A percentile compares a stretch with the other conserved stretches of the same genome.
phyloP scores from a whole-genome alignment of 106 monocot genomes.

The Dendrobium catenatum region DNA sequence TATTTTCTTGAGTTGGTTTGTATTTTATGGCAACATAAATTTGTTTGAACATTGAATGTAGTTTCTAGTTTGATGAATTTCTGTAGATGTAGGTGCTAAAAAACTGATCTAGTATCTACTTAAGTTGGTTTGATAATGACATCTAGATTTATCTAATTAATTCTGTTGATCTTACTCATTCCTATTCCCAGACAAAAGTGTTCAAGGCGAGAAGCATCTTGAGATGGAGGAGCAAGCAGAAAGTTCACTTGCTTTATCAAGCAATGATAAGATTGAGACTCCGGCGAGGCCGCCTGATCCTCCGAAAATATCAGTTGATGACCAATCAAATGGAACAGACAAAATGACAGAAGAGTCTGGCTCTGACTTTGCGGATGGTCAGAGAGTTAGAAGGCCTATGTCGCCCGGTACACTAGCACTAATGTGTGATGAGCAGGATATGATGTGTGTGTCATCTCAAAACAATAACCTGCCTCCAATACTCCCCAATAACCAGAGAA shows the following conservation, averaged over 20 bases:
- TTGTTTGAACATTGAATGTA: neutral
- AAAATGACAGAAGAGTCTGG: slow-evolving; percentile 34
- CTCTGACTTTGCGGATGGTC: slow-evolving; percentile 35
- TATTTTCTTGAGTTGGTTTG: neutral
- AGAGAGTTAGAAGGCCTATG: slow-evolving; percentile 61
- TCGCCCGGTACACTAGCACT: slow-evolving; percentile 88
- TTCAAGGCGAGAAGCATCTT: slow-evolving; percentile 23
- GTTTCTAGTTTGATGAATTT: neutral
- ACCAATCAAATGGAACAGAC: slow-evolving; percentile 32
- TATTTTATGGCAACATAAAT: neutral
- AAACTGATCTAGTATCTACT: neutral
- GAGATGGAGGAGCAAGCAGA: slow-evolving; percentile 41
- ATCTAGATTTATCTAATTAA: neutral
- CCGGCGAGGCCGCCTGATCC: slow-evolving; percentile 6
- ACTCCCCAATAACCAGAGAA: slow-evolving; percentile 23
- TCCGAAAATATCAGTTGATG: slow-evolving; percentile 36
- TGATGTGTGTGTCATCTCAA: slow-evolving; percentile 57
- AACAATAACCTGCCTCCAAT: slow-evolving; percentile 15
- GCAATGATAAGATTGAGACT: slow-evolving; percentile 27
- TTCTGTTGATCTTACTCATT: neutral
- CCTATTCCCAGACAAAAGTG: slow-evolving; percentile 33
- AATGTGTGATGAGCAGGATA: slow-evolving; percentile 91
- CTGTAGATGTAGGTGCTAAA: neutral
- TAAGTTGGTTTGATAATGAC: neutral
- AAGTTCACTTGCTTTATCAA: slow-evolving; percentile 26